Percentiles rank a stretch among this genome's conserved stretches.
Conservation (phyloP, 1,139 yeast species). For the Hyphopichia khmerensis region DNA sequence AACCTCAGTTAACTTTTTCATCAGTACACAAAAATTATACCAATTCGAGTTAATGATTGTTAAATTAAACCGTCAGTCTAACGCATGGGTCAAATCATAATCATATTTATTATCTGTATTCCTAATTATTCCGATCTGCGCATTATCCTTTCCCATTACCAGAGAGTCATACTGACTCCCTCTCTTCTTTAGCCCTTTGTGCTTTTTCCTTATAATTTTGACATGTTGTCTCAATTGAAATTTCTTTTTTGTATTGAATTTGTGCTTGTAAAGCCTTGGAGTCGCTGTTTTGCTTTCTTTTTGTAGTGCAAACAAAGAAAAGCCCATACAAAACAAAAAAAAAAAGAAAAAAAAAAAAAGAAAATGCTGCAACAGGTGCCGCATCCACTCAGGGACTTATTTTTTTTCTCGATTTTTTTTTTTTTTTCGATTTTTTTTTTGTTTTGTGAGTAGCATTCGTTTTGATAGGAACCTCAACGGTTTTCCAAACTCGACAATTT, state of each 20-base stretch:
- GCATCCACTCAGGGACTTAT: slow-evolving; percentile 1
- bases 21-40: too few relatives aligned
- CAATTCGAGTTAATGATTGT: too few relatives aligned
- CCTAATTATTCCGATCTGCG: slow-evolving; percentile 1
- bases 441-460: too few relatives aligned
- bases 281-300: too few relatives aligned
- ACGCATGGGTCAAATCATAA: background rate
- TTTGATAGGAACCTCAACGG: background rate
- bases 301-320: too few relatives aligned
- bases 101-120: background rate
- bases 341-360: too few relatives aligned
- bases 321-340: too few relatives aligned
- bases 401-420: background rate
- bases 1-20: too few relatives aligned
- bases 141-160: background rate
- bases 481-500: background rate
- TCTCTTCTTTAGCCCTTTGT: background rate
- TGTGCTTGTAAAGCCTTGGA: too few relatives aligned
- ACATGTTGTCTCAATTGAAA: background rate
- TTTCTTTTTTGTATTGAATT: background rate
- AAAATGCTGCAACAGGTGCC: background rate
- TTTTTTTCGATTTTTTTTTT: background rate
- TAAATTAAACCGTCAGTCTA: too few relatives aligned
- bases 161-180: background rate
- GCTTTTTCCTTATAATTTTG: too few relatives aligned